phyloP scores from a whole-genome alignment of 1,284 basidiomycete species.

The Dichomitus squalens region DNA sequence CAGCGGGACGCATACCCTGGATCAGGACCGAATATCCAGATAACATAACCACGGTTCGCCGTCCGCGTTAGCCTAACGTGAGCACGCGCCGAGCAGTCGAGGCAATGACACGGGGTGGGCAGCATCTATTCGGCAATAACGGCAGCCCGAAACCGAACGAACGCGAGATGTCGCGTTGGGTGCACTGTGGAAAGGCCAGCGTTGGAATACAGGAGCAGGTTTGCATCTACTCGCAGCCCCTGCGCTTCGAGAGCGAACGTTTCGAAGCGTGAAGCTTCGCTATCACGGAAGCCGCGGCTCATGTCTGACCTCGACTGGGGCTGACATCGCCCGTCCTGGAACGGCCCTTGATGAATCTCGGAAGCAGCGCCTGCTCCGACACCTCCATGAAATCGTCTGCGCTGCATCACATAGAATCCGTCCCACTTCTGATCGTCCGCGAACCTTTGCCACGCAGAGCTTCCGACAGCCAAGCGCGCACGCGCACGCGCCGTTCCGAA shows the following conservation, averaged over 20 bases:
- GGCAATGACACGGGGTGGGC: constrained; percentile 2
- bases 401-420: neutral
- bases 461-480: constrained; percentile 1
- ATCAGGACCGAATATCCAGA: constrained; percentile 9
- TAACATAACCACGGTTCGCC: constrained; percentile 16
- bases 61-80: constrained; percentile 3
- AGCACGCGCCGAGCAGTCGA: constrained; percentile 4
- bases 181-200: neutral
- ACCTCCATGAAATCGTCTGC: constrained; percentile 1
- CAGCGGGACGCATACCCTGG: constrained; percentile 7
- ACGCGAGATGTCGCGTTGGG: neutral
- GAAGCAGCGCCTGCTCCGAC: constrained; percentile 6
- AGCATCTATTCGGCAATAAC: neutral
- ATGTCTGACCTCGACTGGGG: constrained; percentile 6
- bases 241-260: constrained; percentile 3
- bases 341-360: constrained; percentile 10
- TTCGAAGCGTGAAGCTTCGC: constrained; percentile 15
- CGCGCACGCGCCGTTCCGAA: neutral
- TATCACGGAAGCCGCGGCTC: constrained; percentile 22
- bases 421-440: constrained; percentile 16
- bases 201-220: neutral
- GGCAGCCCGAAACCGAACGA: neutral
- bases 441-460: constrained; percentile 5
- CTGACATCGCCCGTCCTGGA: constrained; percentile 17
- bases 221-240: neutral